These are phyloP conservation scores for Hypoxylon sp. DNA, from an alignment of 2,329 filamentous ascomycete genomes.

Conservation along the genomic window DNA sequence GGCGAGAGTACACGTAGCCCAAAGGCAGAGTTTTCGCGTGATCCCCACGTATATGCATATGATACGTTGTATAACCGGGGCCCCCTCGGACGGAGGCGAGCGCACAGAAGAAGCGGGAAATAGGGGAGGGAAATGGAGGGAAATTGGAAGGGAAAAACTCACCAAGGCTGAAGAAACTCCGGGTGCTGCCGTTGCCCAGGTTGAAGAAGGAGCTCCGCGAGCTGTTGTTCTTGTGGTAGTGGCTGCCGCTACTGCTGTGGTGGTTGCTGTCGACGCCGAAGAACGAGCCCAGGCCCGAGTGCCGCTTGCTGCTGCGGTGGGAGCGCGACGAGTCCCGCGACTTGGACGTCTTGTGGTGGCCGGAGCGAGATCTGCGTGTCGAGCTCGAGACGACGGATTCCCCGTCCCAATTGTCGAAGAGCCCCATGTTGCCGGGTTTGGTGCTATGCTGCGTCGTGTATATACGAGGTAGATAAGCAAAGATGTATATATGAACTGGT, in stretches of 20 bases:
- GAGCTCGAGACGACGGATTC: conserved; percentile 51
- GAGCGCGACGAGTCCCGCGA: conserved; percentile 47
- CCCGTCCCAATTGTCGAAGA: conserved; percentile 52
- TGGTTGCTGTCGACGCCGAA: conserved; percentile 34
- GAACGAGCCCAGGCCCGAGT: conserved; percentile 39
- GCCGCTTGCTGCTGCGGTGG: conserved; percentile 50
- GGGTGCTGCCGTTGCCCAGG: conserved; percentile 50
- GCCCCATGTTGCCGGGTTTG: conserved; percentile 45
- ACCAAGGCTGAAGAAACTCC: conserved; percentile 52
- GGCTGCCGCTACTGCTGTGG: conserved; percentile 33
- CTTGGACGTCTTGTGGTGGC: conserved; percentile 33
- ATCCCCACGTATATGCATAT: conserved; percentile 13
- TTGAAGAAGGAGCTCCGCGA: conserved; percentile 50
- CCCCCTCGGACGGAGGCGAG: conserved; percentile 1
- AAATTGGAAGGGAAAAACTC: conserved; percentile 17
- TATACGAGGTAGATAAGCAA: conserved; percentile 10
- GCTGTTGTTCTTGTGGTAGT: conserved; percentile 46
- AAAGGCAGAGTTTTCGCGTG: background rate
- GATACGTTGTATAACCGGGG: conserved; percentile 18
- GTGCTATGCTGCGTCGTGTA: conserved; percentile 5
- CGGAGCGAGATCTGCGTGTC: conserved; percentile 44
- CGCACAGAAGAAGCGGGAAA: conserved; percentile 3
- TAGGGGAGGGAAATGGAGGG: background rate
- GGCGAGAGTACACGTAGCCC: background rate
- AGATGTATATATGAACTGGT: conserved; percentile 21